These are phyloP conservation scores for Fusarium aywerte DNA, from an alignment of 2,329 filamentous ascomycete genomes.

Conservation along the genomic window DNA sequence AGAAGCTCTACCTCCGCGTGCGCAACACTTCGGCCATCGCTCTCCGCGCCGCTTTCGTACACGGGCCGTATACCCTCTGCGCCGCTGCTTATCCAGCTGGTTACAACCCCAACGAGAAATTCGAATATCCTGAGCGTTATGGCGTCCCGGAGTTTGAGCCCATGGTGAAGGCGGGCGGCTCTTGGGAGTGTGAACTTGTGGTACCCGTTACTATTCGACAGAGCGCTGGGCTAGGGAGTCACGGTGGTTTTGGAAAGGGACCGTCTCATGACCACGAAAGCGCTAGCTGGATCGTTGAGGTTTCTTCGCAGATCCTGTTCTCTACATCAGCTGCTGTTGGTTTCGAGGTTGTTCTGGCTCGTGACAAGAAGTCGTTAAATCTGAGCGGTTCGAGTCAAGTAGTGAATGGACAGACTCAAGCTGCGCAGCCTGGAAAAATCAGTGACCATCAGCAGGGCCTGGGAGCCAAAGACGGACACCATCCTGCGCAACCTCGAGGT, in stretches of 20 bases:
- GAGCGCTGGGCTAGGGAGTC: slow-evolving; percentile 62
- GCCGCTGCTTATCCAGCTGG: slow-evolving; percentile 84
- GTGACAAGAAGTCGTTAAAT: slow-evolving; percentile 85
- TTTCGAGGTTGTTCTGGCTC: slow-evolving; percentile 86
- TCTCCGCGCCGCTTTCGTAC: slow-evolving; percentile 92
- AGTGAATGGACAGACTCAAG: slow-evolving; percentile 57
- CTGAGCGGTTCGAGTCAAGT: slow-evolving; percentile 64
- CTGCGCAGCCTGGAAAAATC: slow-evolving; percentile 75
- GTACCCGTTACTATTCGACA: slow-evolving; percentile 83
- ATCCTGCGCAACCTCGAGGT: slow-evolving; percentile 74
- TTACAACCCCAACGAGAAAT: slow-evolving; percentile 85
- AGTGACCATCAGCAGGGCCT: slow-evolving; percentile 78
- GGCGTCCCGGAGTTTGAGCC: slow-evolving; percentile 93
- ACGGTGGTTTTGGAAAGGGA: slow-evolving; percentile 59
- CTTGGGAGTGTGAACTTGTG: slow-evolving; percentile 81
- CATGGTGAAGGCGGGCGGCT: slow-evolving; percentile 92
- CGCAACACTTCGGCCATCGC: slow-evolving; percentile 93
- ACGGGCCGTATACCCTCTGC: slow-evolving; percentile 92
- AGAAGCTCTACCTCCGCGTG: slow-evolving; percentile 83
- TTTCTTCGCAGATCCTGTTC: slow-evolving; percentile 93
- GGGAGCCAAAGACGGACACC: slow-evolving; percentile 66
- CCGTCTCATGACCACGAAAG: slow-evolving; percentile 62
- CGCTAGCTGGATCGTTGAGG: slow-evolving; percentile 89
- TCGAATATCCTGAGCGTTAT: slow-evolving; percentile 74
- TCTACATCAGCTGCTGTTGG: slow-evolving; percentile 87